A percentile compares a stretch with the other conserved stretches of the same genome.
Evolutionary conservation across 1,284 basidiomycete genomes (phyloP).

Genomic region (Butyriboletus pseudospeciosus): DNA sequence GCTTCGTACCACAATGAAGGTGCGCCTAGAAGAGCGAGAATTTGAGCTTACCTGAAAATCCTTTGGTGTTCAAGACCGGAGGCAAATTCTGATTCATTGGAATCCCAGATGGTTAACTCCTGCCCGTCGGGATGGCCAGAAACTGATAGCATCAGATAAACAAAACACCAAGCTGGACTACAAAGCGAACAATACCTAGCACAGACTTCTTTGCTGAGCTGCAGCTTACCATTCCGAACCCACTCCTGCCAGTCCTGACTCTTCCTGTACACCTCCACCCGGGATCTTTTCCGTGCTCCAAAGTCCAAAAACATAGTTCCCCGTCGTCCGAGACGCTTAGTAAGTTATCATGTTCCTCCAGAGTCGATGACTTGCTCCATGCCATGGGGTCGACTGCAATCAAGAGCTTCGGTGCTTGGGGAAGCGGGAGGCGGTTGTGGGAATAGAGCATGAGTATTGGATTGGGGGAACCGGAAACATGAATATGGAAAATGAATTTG

Average conservation of each 20-base stretch:
- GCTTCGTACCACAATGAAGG: constrained; percentile 6
- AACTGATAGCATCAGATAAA: constrained; percentile 38
- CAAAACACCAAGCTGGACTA: neutral
- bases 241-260: constrained; percentile 66
- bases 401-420: constrained; percentile 50
- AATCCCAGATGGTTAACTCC: constrained; percentile 92
- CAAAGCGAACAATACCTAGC: constrained; percentile 45
- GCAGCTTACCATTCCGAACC: constrained; percentile 68
- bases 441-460: constrained; percentile 41
- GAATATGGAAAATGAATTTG: constrained; percentile 51
- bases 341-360: constrained; percentile 64
- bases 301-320: constrained; percentile 79
- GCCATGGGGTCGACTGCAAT: constrained; percentile 89
- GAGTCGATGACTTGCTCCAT: constrained; percentile 54
- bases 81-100: constrained; percentile 88
- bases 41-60: constrained; percentile 49
- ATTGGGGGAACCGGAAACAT: constrained; percentile 32
- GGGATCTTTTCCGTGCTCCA: constrained; percentile 41
- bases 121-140: constrained; percentile 53
- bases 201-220: constrained; percentile 89
- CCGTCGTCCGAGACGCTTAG: constrained; percentile 72
- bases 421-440: constrained; percentile 47
- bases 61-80: constrained; percentile 77
- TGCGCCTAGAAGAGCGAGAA: constrained; percentile 8
- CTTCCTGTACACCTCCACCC: constrained; percentile 68